Base-by-base conservation (phyloP, 495 filamentous ascomycete genomes). In the Niebla homalea region DNA sequence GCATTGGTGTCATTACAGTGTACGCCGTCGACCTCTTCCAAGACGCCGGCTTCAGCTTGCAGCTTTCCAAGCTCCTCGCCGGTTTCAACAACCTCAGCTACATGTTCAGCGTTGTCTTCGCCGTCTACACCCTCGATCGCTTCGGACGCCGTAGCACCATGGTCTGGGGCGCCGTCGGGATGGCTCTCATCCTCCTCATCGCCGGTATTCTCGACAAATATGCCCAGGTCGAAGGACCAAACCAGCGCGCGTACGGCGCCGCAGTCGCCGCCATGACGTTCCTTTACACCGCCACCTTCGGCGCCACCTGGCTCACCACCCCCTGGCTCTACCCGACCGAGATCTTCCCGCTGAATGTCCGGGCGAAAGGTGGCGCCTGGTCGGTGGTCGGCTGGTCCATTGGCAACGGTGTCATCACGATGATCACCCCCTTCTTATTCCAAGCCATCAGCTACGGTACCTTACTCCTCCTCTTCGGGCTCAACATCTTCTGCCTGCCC, bases 351-450 rank as follows among this genome's bases (percentile, higher is more conserved):
- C 66, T 65, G 15, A 70, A 73, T 36, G 59, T 77, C 25, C 67
- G 73, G 38, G 71, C 73, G 19, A 69, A 77, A 52, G 75, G 74
- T 2, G 76, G 77, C 57, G 72, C 72, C 1, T 78, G 76, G 54
- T 71, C 71, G 0, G 74, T 79, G 18, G 75, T 72, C 16, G 75
- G 73, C 3, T 77, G 74, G 74, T 75, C 74, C 5, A 71, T 78
- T 55, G 75, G 74, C 23, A 72, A 74, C 10, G 73, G 74, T 15
- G 69, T 71, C 64, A 72, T 74, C 19, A 70, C 69, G n/a, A 62
- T 74, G 36, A 67, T 76, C 50, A 74, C 73, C 46, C 73, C 71
- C 6, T 71, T 76, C 55, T 68, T 73, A 58, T 72, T 75, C 45
- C 62, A 62, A 25, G 58, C 57, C 19, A 49, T 75, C 50, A 61